phyloP scores from a whole-genome alignment of 202 grass and related monocot species.

The Dendrocalamus latiflorus region DNA sequence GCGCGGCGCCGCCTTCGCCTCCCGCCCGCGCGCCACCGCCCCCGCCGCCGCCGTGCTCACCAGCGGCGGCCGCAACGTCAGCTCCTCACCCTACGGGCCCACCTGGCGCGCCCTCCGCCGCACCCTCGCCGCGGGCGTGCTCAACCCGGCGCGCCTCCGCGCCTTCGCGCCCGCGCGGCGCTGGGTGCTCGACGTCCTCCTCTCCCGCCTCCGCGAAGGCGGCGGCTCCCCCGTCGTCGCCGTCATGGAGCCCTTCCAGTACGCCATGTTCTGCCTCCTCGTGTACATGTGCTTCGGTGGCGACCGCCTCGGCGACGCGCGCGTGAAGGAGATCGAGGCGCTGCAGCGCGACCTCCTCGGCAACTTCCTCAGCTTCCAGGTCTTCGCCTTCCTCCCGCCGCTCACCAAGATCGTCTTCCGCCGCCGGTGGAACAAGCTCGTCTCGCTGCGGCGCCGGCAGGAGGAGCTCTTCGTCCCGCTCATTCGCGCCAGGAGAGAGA shows the following conservation, averaged over 20 bases:
- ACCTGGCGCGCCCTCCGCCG: conserved; percentile 47
- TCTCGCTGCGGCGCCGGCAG: conserved; percentile 34
- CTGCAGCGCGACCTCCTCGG: conserved; percentile 31
- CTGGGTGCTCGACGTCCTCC: conserved; percentile 41
- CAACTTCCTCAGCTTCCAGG: conserved; percentile 52
- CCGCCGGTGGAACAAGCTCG: conserved; percentile 43
- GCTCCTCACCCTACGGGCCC: conserved; percentile 41
- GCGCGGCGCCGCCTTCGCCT: conserved; percentile 44
- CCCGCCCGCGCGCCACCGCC: conserved; percentile 20
- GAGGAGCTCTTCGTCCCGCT: conserved; percentile 52
- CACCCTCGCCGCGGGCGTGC: conserved; percentile 39
- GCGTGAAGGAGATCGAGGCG: conserved; percentile 36
- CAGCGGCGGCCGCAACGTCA: conserved; percentile 46
- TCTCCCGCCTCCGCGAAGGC: conserved; percentile 16
- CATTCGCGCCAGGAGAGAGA: neutral
- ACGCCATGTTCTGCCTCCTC: conserved; percentile 39
- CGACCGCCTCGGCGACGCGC: conserved; percentile 20
- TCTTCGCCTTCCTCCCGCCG: conserved; percentile 47
- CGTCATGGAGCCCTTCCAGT: conserved; percentile 39
- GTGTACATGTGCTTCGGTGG: conserved; percentile 53
- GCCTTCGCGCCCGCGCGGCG: conserved; percentile 39
- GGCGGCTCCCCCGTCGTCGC: neutral
- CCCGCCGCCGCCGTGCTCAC: conserved; percentile 20
- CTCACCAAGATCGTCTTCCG: conserved; percentile 60
- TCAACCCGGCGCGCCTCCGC: conserved; percentile 49